These are phyloP conservation scores for Apostasia shenzhenica DNA, from an alignment of 106 monocot genomes.

Conservation along the genomic window DNA sequence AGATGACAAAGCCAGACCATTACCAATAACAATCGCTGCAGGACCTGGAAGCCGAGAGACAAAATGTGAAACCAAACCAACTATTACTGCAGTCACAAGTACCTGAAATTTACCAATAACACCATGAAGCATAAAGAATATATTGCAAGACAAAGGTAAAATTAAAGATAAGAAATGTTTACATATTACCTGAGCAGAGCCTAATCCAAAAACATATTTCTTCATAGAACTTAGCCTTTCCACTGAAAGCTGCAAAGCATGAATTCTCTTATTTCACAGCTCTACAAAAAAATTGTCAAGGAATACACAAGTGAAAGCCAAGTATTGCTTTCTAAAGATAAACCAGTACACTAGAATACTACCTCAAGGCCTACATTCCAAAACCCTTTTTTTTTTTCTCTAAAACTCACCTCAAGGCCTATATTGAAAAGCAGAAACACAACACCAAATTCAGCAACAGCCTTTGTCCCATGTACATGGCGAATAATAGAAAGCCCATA, in stretches of 20 bases:
- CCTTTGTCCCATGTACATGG: constrained; percentile 96
- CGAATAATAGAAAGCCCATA: constrained; percentile 79
- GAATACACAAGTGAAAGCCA: neutral
- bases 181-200: constrained; percentile 80
- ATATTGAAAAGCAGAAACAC: constrained; percentile 99
- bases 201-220: constrained; percentile 97
- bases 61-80: constrained; percentile 69
- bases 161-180: constrained; percentile 9
- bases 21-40: constrained; percentile 93
- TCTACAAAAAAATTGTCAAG: constrained; percentile 8
- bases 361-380: constrained; percentile 99
- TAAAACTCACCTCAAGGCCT: constrained; percentile 52
- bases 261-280: constrained; percentile 3
- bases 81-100: constrained; percentile 60
- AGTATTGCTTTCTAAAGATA: constrained; percentile 19
- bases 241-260: constrained; percentile 77
- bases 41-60: constrained; percentile 64
- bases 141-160: neutral
- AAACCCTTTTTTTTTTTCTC: constrained; percentile 5
- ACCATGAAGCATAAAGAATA: constrained; percentile 7
- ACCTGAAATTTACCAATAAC: constrained; percentile 48
- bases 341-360: constrained; percentile 9
- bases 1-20: constrained; percentile 90
- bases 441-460: constrained; percentile 99
- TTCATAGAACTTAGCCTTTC: constrained; percentile 99